Evolutionary conservation across 305 asterid species (phyloP).

Genomic region (Petunia hybrid): DNA sequence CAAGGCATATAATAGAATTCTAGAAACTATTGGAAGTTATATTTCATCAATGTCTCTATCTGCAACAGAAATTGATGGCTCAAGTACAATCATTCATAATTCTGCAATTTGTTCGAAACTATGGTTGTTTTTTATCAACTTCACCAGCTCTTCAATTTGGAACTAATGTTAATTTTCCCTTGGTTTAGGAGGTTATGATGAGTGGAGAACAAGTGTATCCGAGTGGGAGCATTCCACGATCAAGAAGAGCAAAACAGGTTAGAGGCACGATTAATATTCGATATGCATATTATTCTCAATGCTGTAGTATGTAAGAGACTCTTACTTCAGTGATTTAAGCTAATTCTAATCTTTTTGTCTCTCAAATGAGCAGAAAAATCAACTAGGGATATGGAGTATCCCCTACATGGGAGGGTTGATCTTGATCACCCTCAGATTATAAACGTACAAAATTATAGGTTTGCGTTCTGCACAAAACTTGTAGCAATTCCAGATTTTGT

Average conservation of each 20-base stretch:
- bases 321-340: constrained; percentile 11
- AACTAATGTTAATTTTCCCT: constrained; percentile 31
- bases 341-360: background rate
- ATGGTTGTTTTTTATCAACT: constrained; percentile 16
- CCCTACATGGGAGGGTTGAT: constrained; percentile 39
- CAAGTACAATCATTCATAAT: background rate
- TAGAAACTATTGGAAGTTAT: background rate
- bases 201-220: constrained; percentile 31
- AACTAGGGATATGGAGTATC: constrained; percentile 37
- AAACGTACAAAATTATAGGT: constrained; percentile 54
- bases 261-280: background rate
- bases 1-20: background rate
- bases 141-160: background rate
- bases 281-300: constrained; percentile 11
- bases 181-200: constrained; percentile 41
- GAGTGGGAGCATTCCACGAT: constrained; percentile 39
- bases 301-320: background rate
- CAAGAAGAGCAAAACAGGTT: constrained; percentile 44
- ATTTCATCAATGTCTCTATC: too few species aligned
- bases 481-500: background rate
- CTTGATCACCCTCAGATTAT: constrained; percentile 45
- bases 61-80: background rate
- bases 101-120: background rate
- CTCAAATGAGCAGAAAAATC: constrained; percentile 42
- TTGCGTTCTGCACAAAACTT: constrained; percentile 28